These are phyloP conservation scores for Huntiella abstrusa DNA, from an alignment of 2,329 filamentous ascomycete genomes.

Conservation along the genomic window DNA sequence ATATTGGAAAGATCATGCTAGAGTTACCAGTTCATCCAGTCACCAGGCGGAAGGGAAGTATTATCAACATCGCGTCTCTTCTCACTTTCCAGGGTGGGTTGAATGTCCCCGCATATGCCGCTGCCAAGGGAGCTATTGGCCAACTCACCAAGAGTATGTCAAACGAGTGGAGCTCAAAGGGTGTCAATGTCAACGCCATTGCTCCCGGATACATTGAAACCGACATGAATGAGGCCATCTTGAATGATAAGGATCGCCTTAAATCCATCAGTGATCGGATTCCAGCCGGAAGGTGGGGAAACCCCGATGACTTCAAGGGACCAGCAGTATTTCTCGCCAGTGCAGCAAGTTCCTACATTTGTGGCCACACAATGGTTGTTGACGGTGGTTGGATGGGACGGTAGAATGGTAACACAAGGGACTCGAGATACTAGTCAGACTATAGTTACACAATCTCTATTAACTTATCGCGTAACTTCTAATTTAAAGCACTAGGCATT, in stretches of 20 bases:
- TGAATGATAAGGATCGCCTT: slow-evolving; percentile 50
- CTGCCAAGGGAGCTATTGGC: slow-evolving; percentile 66
- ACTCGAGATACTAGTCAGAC: background rate
- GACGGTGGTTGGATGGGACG: slow-evolving; percentile 90
- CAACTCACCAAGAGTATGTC: slow-evolving; percentile 71
- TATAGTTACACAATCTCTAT: background rate
- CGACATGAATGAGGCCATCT: slow-evolving; percentile 80
- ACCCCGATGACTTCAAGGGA: slow-evolving; percentile 75
- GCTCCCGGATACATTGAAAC: slow-evolving; percentile 81
- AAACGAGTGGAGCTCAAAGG: slow-evolving; percentile 70
- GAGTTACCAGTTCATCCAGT: slow-evolving; percentile 26
- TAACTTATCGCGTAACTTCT: background rate
- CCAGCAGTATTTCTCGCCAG: slow-evolving; percentile 60
- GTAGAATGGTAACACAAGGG: slow-evolving; percentile 23
- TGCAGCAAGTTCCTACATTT: slow-evolving; percentile 61
- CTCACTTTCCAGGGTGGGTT: slow-evolving; percentile 74
- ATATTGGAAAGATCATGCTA: slow-evolving; percentile 65
- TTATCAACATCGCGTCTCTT: slow-evolving; percentile 73
- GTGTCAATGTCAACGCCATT: slow-evolving; percentile 72
- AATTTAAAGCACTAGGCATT: background rate
- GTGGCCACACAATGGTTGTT: slow-evolving; percentile 62
- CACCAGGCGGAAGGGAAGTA: slow-evolving; percentile 42
- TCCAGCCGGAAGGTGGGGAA: slow-evolving; percentile 68
- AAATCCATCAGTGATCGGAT: slow-evolving; percentile 63
- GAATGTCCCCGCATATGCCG: slow-evolving; percentile 75